phyloP scores from a whole-genome alignment of 352 stramenopile species.

The Pythium coloratum region DNA sequence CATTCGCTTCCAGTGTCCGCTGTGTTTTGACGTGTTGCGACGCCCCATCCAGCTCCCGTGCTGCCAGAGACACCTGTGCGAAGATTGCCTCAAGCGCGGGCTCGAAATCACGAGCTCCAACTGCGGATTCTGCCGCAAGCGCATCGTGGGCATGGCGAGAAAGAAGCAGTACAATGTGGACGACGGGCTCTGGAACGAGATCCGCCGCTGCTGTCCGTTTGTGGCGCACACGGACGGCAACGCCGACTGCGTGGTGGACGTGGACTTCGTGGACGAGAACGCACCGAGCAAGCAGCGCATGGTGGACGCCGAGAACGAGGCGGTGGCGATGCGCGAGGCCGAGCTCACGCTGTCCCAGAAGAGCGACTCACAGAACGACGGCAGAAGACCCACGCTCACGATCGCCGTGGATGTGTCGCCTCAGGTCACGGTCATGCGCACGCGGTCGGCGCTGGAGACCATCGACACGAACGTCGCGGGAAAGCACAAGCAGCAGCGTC shows the following conservation, averaged over 20 bases:
- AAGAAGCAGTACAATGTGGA: slow-evolving; percentile 78
- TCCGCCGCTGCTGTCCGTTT: slow-evolving; percentile 54
- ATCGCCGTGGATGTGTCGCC: not conserved
- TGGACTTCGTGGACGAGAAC: slow-evolving; percentile 32
- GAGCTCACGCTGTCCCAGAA: not conserved
- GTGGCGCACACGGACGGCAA: slow-evolving; percentile 17
- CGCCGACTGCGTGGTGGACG: slow-evolving; percentile 23
- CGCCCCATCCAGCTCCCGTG: slow-evolving; percentile 62
- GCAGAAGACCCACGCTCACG: not conserved
- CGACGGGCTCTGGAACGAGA: slow-evolving; percentile 57
- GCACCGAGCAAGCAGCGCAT: slow-evolving; percentile 5
- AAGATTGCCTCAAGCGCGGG: slow-evolving; percentile 70
- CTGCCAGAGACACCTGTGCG: slow-evolving; percentile 68
- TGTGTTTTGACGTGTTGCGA: slow-evolving; percentile 47
- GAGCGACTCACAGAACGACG: not conserved
- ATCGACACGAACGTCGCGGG: not conserved
- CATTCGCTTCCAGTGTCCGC: slow-evolving; percentile 38
- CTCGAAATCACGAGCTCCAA: slow-evolving; percentile 76
- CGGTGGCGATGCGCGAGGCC: slow-evolving; percentile 1
- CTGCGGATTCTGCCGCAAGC: slow-evolving; percentile 78
- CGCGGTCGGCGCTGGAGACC: not conserved
- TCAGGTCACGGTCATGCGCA: not conserved
- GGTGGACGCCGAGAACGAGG: slow-evolving; percentile 20
- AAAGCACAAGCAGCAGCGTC: slow-evolving; percentile 18
- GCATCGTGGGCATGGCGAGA: slow-evolving; percentile 71